A percentile compares a stretch with the other conserved stretches of the same genome.
phyloP scores from a whole-genome alignment of 2,329 filamentous ascomycete species.

The Rosellinia necatrix region DNA sequence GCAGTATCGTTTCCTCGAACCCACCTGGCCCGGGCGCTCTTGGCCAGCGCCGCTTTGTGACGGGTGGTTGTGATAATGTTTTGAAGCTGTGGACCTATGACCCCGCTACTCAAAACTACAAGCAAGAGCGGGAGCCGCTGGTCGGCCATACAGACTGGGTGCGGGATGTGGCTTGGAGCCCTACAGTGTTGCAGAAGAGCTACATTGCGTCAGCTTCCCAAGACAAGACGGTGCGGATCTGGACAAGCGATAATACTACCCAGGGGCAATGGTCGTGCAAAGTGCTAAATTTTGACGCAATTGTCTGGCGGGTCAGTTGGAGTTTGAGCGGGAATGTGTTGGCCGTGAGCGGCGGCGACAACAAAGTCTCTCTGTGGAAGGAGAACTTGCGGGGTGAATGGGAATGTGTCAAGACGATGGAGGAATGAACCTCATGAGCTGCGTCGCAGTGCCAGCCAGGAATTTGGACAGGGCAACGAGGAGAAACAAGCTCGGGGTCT shows the following conservation, averaged over 20 bases:
- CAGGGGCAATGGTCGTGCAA: conserved; percentile 82
- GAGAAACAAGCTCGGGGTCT: not conserved
- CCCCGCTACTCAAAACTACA: conserved; percentile 62
- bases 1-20: conserved; percentile 78
- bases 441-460: not conserved
- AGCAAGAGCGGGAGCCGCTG: conserved; percentile 67
- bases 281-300: conserved; percentile 82
- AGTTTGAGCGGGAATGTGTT: conserved; percentile 95
- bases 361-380: conserved; percentile 98
- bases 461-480: conserved; percentile 2
- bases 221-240: conserved; percentile 97
- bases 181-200: conserved; percentile 90
- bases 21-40: conserved; percentile 59
- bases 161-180: conserved; percentile 94
- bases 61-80: conserved; percentile 89
- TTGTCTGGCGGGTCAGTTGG: conserved; percentile 97
- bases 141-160: conserved; percentile 94
- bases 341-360: conserved; percentile 90
- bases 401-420: conserved; percentile 96
- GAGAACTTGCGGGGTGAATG: conserved; percentile 96
- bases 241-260: conserved; percentile 76
- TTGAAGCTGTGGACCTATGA: conserved; percentile 93
- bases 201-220: conserved; percentile 96
- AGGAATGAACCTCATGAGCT: conserved; percentile 63
- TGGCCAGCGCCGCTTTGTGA: conserved; percentile 83